Conservation (phyloP, 1,284 basidiomycete genomes). For the Cryptococcus maquisensis region DNA sequence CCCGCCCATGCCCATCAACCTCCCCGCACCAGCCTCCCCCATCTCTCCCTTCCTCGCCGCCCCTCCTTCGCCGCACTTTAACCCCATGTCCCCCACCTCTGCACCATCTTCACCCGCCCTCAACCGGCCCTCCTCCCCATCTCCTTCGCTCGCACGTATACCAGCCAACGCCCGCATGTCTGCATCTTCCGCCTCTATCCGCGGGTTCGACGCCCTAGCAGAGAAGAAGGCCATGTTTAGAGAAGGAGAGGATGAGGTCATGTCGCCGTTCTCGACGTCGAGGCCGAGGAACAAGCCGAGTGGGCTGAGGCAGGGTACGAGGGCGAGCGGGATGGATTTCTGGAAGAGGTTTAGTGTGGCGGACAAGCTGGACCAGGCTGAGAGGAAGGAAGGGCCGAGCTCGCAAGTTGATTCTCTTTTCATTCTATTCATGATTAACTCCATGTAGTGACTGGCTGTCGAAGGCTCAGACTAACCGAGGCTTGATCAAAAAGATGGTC, state of each 20-base stretch:
- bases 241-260: conserved; percentile 39
- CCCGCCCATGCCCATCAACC: conserved; percentile 15
- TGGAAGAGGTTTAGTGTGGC: conserved; percentile 42
- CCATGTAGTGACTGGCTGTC: conserved; percentile 25
- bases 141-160: conserved; percentile 20
- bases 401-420: conserved; percentile 21
- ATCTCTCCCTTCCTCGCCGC: conserved; percentile 40
- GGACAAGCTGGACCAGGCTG: conserved; percentile 20
- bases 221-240: conserved; percentile 43
- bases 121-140: conserved; percentile 17
- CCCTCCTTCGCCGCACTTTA: conserved; percentile 25
- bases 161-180: background rate
- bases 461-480: conserved; percentile 18
- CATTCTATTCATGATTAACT: background rate
- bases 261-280: conserved; percentile 28
- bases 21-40: conserved; percentile 25
- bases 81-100: conserved; percentile 10
- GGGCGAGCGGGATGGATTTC: conserved; percentile 29
- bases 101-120: conserved; percentile 11
- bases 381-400: conserved; percentile 3
- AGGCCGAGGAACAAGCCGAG: conserved; percentile 2
- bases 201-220: conserved; percentile 33
- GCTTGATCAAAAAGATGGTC: conserved; percentile 18
- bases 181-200: conserved; percentile 21
- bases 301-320: conserved; percentile 7